Base-by-base conservation (phyloP, 352 stramenopile species). In the Globisporangium echinulatum region DNA sequence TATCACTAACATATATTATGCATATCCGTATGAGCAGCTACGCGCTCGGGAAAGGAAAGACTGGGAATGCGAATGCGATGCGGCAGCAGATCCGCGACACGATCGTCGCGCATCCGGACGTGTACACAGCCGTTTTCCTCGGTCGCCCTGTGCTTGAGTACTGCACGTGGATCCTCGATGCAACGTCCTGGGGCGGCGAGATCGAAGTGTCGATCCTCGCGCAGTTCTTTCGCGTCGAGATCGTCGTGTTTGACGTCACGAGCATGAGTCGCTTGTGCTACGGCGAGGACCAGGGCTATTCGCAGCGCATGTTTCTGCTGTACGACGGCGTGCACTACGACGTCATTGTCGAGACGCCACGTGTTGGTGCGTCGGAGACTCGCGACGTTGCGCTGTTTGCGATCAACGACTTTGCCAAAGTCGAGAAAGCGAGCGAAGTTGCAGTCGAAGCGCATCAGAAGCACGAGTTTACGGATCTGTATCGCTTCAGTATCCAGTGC, bases 271-370 rank as follows among this genome's bases (percentile, higher is more conserved):
- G 84, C 11, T 61, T 93, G 17, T 92, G 84, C 56, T 93, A 93
- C 53, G 82, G 84, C 0, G 82, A 92, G 60, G 84, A 93, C 49
- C 82, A 88, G 71, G 80, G 80, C 46, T 91, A 87, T 56, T 83
- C 82, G 40, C 81, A 92, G 68, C 78, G 83, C 48, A 85, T 92
- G 70, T 93, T 92, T 58, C 66, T 93, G 57, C 75, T 95, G 7
- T 95, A 93, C 61, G 85, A 95, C 57, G 85, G 85, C 38, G 85
- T 93, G 44, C 85, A 95, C 54, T 95, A 95, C 60, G 85, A 95
- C 61, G 58, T 92, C 25, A 74, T 92, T 14, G 79, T 90, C 9
- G 84, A 93, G 52, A 61, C 74, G 0, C 69, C 76, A 13, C 87
- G 72, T 0, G 59, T 71, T 17, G 73, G 66, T 7, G 71, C 79